Evolutionary conservation across 345 rosid species (phyloP).

Genomic region (Bruguiera sexangula): DNA sequence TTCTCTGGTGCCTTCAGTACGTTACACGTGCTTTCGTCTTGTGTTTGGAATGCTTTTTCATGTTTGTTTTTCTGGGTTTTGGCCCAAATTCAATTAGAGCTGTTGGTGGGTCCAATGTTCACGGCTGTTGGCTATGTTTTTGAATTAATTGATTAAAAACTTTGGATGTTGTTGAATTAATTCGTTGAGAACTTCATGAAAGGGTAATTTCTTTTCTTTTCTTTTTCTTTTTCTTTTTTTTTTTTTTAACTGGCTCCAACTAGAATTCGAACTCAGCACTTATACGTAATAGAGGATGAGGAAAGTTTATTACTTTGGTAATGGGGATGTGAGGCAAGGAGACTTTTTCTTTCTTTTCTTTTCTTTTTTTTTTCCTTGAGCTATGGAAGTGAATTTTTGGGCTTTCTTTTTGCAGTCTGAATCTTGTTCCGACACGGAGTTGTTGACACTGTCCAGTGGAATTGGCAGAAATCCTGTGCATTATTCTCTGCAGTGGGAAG

Average conservation of each 20-base stretch:
- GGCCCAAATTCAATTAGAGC: too few species aligned
- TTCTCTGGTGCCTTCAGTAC: conserved; percentile 1
- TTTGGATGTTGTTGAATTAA: too few species aligned
- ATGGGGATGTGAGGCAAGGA: not conserved
- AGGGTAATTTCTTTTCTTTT: too few species aligned
- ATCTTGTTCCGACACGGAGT: conserved; percentile 11
- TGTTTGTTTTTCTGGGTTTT: too few species aligned
- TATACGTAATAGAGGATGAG: not conserved
- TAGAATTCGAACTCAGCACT: too few species aligned
- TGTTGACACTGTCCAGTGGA: not conserved
- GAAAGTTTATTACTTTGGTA: not conserved
- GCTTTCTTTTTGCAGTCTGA: conserved; percentile 27
- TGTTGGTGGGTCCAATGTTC: too few species aligned
- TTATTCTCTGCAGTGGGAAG: not conserved
- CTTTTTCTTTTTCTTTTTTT: too few species aligned
- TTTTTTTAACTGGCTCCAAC: too few species aligned
- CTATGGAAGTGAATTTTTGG: not conserved
- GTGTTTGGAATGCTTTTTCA: not conserved
- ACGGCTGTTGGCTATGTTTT: too few species aligned
- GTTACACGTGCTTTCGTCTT: not conserved
- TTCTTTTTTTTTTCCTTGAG: not conserved
- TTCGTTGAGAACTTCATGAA: too few species aligned
- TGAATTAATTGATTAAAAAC: too few species aligned
- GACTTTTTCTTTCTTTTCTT: not conserved
- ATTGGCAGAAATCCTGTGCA: conserved; percentile 11